phyloP scores from a whole-genome alignment of 768 basidiomycete genomes.

The Serpula lacrymans region DNA sequence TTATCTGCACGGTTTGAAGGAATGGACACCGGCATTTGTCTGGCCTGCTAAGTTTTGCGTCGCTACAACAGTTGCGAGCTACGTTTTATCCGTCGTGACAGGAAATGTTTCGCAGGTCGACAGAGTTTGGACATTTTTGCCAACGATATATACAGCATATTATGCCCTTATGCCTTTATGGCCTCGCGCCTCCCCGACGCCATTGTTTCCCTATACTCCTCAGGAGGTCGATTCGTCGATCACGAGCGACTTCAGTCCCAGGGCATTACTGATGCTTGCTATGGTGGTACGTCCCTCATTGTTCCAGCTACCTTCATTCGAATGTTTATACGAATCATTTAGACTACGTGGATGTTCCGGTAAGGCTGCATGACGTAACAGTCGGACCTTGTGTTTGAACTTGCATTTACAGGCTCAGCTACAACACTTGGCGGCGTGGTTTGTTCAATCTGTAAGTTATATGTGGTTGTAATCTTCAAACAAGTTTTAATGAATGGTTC shows the following conservation, averaged over 20 bases:
- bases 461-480: not conserved
- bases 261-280: conserved; percentile 72
- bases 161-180: conserved; percentile 73
- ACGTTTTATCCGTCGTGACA: conserved; percentile 61
- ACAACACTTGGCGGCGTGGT: conserved; percentile 83
- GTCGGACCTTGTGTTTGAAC: conserved; percentile 8
- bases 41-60: conserved; percentile 68
- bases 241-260: conserved; percentile 55
- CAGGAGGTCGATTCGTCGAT: conserved; percentile 33
- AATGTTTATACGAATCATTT: conserved; percentile 4
- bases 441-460: conserved; percentile 63
- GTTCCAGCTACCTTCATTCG: not conserved
- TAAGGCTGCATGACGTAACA: conserved; percentile 13
- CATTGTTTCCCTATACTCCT: conserved; percentile 56
- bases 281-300: conserved; percentile 46
- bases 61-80: conserved; percentile 45
- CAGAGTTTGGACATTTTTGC: conserved; percentile 75
- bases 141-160: conserved; percentile 78
- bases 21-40: conserved; percentile 35
- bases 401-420: conserved; percentile 49
- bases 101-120: conserved; percentile 88
- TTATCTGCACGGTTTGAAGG: conserved; percentile 7
- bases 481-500: not conserved
- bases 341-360: conserved; percentile 63
- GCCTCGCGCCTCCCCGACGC: conserved; percentile 32